Evolutionary conservation across 2,329 filamentous ascomycete genomes (phyloP).

Genomic region (Aaosphaeria arxii): DNA sequence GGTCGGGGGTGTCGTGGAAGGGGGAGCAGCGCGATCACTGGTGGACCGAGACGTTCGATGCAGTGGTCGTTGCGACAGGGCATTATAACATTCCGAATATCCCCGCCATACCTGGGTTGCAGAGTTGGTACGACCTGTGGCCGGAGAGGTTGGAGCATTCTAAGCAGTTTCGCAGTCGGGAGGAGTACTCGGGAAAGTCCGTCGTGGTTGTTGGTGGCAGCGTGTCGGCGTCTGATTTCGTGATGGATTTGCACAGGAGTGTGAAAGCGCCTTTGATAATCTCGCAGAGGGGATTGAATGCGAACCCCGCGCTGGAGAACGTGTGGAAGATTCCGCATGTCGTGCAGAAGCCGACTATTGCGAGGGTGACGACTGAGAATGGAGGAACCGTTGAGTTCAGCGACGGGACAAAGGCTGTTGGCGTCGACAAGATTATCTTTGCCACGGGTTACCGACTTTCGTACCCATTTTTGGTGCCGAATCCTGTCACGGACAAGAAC

Average conservation of each 20-base stretch:
- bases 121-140: slow-evolving; percentile 57
- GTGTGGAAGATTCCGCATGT: slow-evolving; percentile 9
- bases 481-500: slow-evolving; percentile 5
- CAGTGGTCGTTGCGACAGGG: slow-evolving; percentile 71
- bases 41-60: slow-evolving; percentile 54
- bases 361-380: neutral
- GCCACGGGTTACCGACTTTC: slow-evolving; percentile 11
- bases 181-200: slow-evolving; percentile 9
- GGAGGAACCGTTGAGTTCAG: slow-evolving; percentile 7
- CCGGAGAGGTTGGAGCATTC: slow-evolving; percentile 62
- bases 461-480: slow-evolving; percentile 5
- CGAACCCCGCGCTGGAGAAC: slow-evolving; percentile 3
- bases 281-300: slow-evolving; percentile 6
- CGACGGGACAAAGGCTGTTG: slow-evolving; percentile 5
- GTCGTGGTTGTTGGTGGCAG: slow-evolving; percentile 11
- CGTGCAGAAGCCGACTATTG: slow-evolving; percentile 5
- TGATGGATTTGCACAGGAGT: slow-evolving; percentile 6
- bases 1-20: slow-evolving; percentile 1
- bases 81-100: slow-evolving; percentile 71
- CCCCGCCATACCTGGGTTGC: slow-evolving; percentile 60
- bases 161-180: slow-evolving; percentile 8
- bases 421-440: slow-evolving; percentile 9
- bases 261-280: slow-evolving; percentile 7
- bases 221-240: slow-evolving; percentile 9
- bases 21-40: slow-evolving; percentile 23